Evolutionary conservation across 208 protist species (phyloP), one percentile per base, ranked within the genome.

Genomic region (Leishmania major): DNA sequence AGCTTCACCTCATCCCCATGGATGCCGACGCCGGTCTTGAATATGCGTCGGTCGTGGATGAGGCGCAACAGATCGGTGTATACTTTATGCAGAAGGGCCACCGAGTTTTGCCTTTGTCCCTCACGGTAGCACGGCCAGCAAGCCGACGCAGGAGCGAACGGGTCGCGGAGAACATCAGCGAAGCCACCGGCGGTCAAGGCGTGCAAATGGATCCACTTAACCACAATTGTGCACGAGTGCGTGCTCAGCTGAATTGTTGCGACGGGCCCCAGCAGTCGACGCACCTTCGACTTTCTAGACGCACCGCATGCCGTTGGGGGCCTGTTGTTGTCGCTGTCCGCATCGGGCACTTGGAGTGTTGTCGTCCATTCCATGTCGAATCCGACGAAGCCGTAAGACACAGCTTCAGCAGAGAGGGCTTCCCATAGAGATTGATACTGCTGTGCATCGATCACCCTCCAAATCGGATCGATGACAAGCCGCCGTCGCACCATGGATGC

Each of bases 301-400:
- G 64, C 10, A 35, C 72, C 51, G 47, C 31, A 25, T 43, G 11
- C 17, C 51, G 43, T 76, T 4, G 31, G n/a, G 51, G 72, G 35
- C 6, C 49, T 17, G 72, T 11, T 62, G 31, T 35, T 47, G 64
- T 62, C 43, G 40, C 49, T 69, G 43, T 79, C 75, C 1, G 31
- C 35, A 11, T 77, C 67, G 13, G 37, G 25, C 5, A 11, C 70
- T 28, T 64, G 55, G 13, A 78, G 22, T 66, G 53, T 55, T 62
- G 89, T 88, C 15, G 90, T 92, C 91, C 91, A 95, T 69, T 95
- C 91, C 75, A 92, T 76, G 79, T 95, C 91, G 25, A 95, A 77
- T 0, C 91, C 91, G 13, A 92, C 82, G 81, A 92, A 91, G 37
- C 86, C 84, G 51, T 82, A 87, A 3, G 60, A 37, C 17, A 49